Evolutionary conservation across 2,329 filamentous ascomycete genomes (phyloP), one percentile per base, ranked within the genome.

Genomic region (Teratosphaeriaceae sp.): DNA sequence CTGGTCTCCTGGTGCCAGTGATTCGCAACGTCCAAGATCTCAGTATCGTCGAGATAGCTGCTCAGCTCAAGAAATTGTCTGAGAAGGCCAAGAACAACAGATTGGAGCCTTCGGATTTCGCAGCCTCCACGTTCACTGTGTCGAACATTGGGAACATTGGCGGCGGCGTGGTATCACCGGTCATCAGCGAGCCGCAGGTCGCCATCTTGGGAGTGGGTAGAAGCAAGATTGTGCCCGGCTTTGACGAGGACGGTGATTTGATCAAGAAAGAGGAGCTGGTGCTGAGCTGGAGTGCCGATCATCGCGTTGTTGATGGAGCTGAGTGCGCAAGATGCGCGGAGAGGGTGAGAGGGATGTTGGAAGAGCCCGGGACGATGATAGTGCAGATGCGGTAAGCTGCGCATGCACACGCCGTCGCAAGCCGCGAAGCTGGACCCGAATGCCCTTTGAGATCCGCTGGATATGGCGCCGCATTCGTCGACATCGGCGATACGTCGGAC

Each of bases 91-190:
- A 75, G 12, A 72, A 76, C n/a, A 87, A 88, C 23, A 87, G 84
- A 63, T 75, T 98, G 3, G 72, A 79, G 1, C 76, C 81, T 2
- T 72, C 76, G 15, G 89, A 98, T 64, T 74, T 98, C 50, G 76
- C 74, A 26, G 88, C 88, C 40, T 88, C 88, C 13, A 97, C 92
- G 1, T 90, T 98, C 58, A 96, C 92, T 0, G 80, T 98, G 38
- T 95, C 88, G 56, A 98, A 98, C 63, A 95, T 98, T 55, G 92
- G 92, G 35, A 94, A 82, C 55, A 88, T 98, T 35, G 92, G 92
- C 42, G 92, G 92, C 21, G 92, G 86, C 1, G 94, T 94, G 56
- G 81, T 97, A 36, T 82, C 84, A 22, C 92, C 92, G 1, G 85
- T 98, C 38, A 87, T 98, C 55, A 87, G 95, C 36, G 84, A 88